Evolutionary conservation across 805 yeast genomes (phyloP), one percentile per base, ranked within the genome.

Genomic region (Wickerhamiella brachini): DNA sequence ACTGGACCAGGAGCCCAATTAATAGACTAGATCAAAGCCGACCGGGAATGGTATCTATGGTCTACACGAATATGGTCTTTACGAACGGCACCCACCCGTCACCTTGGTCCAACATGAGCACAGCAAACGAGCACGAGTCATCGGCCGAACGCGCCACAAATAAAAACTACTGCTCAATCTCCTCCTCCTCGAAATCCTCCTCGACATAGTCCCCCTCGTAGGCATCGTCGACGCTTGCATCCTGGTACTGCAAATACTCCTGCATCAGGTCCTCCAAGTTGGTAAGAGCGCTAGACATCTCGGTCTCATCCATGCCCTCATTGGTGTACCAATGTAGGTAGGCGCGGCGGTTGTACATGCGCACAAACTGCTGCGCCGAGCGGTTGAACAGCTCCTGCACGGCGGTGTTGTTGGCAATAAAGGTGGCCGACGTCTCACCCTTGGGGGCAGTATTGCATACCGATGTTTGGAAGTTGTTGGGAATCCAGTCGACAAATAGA

Each of bases 221-320:
- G 56, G 83, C 95, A 53, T 83, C 86, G 59, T 81, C 93, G 52
- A 78, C 75, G 51, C 82, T 79, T 47, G 86, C 88, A 57, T 85
- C 90, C 74, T 88, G 95, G 73, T 89, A 87, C 72, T 88, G 96
- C 73, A 87, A 95, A 68, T 88, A 81, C 70, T 88, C 96, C 63
- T 81, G 80, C 50, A 88, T 90, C 63, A 88, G 76, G 70, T 89
- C 97, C 60, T 80, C 79, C 87, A 88, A 82, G 68, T 88, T 85
- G 52, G 94, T 81, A 71, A 86, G 94, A 50, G 97, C 97, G 72
- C 88, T 96, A 53, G 88, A 79, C 70, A 88, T 88, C 72, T 88
- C 97, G 76, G 82, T 77, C 71, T 84, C 94, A 63, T 88, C 97
- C 96, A 88, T 89, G 72, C 97, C 96, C 70, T 88, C 97, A 59